Percentiles rank a stretch among this genome's conserved stretches.
These are phyloP conservation scores for Cytospora schulzeri DNA, from an alignment of 2,329 filamentous ascomycete species.

Conservation along the genomic window DNA sequence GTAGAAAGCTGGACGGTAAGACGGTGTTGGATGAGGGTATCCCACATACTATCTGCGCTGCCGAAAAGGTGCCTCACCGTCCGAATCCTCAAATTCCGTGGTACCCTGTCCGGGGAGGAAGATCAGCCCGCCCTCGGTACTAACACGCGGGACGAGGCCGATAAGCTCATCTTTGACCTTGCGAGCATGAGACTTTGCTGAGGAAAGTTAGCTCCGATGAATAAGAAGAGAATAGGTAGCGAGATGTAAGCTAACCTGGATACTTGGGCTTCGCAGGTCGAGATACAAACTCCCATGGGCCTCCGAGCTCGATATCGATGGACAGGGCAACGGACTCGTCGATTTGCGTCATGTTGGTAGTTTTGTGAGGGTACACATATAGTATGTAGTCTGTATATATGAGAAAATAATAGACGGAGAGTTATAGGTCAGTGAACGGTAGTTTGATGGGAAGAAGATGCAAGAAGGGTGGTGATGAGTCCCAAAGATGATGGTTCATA, in stretches of 20 bases:
- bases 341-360: conserved; percentile 10
- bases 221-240: not conserved
- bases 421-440: not conserved
- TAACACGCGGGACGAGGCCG: conserved; percentile 33
- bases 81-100: conserved; percentile 58
- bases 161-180: conserved; percentile 57
- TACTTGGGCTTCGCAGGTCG: conserved; percentile 35
- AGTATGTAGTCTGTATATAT: not conserved
- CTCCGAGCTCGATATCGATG: not conserved
- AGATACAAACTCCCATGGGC: not conserved
- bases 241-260: conserved; percentile 35
- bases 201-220: conserved; percentile 8
- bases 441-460: not conserved
- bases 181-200: conserved; percentile 59
- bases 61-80: conserved; percentile 57
- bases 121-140: conserved; percentile 50
- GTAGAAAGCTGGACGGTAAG: too few relatives aligned
- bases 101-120: conserved; percentile 57
- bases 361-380: not conserved
- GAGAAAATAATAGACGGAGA: not conserved
- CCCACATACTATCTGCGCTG: conserved; percentile 59
- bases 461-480: not conserved
- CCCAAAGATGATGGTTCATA: not conserved
- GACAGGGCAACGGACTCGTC: conserved; percentile 1
- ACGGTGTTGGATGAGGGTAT: not conserved